Percentiles rank a stretch among this genome's conserved stretches.
Conservation (phyloP, 106 monocot species). For the Platanthera guangdongensis region DNA sequence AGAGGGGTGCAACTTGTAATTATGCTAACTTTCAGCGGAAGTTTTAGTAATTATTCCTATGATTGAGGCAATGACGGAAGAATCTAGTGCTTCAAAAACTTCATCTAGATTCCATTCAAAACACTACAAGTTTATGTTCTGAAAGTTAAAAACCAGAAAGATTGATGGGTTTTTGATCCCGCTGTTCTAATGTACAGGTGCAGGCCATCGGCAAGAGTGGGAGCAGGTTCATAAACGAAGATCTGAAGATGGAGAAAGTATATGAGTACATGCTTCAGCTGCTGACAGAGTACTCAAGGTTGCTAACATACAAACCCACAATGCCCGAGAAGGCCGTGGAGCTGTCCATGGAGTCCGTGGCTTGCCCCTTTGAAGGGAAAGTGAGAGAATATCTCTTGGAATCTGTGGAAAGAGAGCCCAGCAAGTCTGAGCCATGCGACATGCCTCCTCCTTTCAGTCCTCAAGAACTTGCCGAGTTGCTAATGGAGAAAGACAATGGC, state of each 20-base stretch:
- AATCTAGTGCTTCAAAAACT: too few species aligned
- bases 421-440: slow-evolving; percentile 11
- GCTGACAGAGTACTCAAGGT: slow-evolving; percentile 44
- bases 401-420: slow-evolving; percentile 24
- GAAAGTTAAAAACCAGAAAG: neutral
- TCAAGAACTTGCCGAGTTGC: neutral
- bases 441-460: slow-evolving; percentile 7
- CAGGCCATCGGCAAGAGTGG: slow-evolving; percentile 25
- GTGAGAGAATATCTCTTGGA: slow-evolving; percentile 29
- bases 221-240: slow-evolving; percentile 42
- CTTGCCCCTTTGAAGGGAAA: slow-evolving; percentile 17
- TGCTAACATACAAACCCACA: slow-evolving; percentile 41
- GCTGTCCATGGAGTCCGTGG: slow-evolving; percentile 35
- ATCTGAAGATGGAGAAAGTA: slow-evolving; percentile 46
- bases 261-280: slow-evolving; percentile 78
- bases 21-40: too few species aligned
- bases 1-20: too few species aligned
- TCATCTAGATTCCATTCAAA: neutral
- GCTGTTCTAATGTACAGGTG: slow-evolving; percentile 14
- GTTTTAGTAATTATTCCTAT: too few species aligned
- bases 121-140: neutral
- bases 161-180: neutral
- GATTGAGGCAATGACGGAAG: too few species aligned
- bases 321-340: slow-evolving; percentile 34
- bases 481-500: slow-evolving; percentile 1